Evolutionary conservation across 2,329 filamentous ascomycete genomes (phyloP).

Genomic region (Beauveria sp.): DNA sequence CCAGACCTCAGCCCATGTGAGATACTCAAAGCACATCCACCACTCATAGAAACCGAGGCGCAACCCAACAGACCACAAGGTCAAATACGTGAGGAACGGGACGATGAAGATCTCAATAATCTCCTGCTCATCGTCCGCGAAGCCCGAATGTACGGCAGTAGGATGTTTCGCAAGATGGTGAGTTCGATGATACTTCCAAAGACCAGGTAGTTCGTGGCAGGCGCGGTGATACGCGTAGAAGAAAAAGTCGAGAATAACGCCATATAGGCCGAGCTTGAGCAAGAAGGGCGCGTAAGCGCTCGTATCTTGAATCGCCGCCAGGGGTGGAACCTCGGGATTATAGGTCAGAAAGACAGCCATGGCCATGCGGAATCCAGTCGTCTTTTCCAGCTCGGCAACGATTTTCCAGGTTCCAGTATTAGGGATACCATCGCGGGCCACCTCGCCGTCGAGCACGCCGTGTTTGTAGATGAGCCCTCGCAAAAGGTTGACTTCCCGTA

Average conservation of each 20-base stretch:
- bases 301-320: not conserved
- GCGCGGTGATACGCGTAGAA: constrained; percentile 33
- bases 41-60: constrained; percentile 39
- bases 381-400: constrained; percentile 17
- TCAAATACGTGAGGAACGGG: constrained; percentile 30
- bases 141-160: constrained; percentile 29
- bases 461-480: constrained; percentile 23
- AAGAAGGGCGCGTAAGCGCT: constrained; percentile 21
- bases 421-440: constrained; percentile 27
- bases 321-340: constrained; percentile 10
- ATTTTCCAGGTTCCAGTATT: constrained; percentile 21
- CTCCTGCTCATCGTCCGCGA: constrained; percentile 35
- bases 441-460: constrained; percentile 22
- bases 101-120: constrained; percentile 33
- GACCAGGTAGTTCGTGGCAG: constrained; percentile 30
- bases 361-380: constrained; percentile 17
- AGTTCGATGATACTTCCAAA: constrained; percentile 34
- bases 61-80: constrained; percentile 25
- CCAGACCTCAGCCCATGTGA: constrained; percentile 31
- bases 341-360: constrained; percentile 20
- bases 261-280: constrained; percentile 25
- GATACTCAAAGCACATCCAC: constrained; percentile 38
- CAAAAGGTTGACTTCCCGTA: constrained; percentile 22
- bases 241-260: constrained; percentile 32
- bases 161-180: constrained; percentile 39